Evolutionary conservation across 805 yeast genomes (phyloP).

Genomic region (Kuraishia ogatae): DNA sequence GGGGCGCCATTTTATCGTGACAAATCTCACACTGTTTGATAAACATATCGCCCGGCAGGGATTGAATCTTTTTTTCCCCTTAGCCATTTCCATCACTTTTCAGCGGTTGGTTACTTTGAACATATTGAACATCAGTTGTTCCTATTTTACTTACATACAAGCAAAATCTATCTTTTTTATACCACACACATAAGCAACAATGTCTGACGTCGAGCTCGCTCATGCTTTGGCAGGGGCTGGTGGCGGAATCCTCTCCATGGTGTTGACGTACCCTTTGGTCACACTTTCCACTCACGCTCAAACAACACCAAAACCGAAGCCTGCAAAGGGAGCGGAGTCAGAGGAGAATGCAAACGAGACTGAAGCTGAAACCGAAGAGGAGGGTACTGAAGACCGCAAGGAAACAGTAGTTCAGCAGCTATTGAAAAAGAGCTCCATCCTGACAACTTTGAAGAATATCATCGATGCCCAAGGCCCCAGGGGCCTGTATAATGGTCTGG

Average conservation of each 20-base stretch:
- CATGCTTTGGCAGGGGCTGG: slow-evolving; percentile 95
- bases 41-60: too few relatives aligned
- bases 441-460: slow-evolving; percentile 31
- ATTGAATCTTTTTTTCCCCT: too few relatives aligned
- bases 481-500: slow-evolving; percentile 80
- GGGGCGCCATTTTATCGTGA: too few relatives aligned
- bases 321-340: slow-evolving; percentile 10
- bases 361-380: slow-evolving; percentile 3
- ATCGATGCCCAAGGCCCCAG: slow-evolving; percentile 49
- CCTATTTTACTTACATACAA: too few relatives aligned
- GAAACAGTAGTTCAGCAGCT: background rate
- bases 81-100: too few relatives aligned
- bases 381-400: slow-evolving; percentile 1
- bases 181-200: slow-evolving; percentile 5
- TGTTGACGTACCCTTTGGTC: slow-evolving; percentile 83
- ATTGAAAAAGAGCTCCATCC: background rate
- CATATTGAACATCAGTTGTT: too few relatives aligned
- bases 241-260: slow-evolving; percentile 84
- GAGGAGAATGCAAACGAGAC: slow-evolving; percentile 13
- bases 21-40: background rate
- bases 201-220: slow-evolving; percentile 43
- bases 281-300: slow-evolving; percentile 86
- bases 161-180: too few relatives aligned
- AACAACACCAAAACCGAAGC: slow-evolving; percentile 33
- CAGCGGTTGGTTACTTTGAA: too few relatives aligned